Base-by-base conservation (phyloP, 768 basidiomycete genomes). In the Termitomyces sp. region DNA sequence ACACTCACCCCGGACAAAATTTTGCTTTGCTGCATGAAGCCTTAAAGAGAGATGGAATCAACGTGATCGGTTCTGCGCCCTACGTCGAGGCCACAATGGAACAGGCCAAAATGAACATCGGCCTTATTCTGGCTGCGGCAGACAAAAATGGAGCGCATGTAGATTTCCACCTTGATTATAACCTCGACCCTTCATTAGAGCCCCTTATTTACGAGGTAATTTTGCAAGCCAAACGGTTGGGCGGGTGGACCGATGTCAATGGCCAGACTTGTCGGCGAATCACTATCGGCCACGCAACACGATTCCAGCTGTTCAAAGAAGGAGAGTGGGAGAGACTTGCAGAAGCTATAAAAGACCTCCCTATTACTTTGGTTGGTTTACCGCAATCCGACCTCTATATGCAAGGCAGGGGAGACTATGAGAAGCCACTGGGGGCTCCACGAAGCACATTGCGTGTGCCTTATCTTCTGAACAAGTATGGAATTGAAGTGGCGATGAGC, bases 81-180 rank as follows among this genome's bases (percentile, higher is more conserved):
- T 86, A 85, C 67, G 81, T 85, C 29, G 85, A 88, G 62, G 76
- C 75, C 40, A 78, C 73, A 13, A 53, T 63, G 32, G 66, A 69
- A 20, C 76, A 78, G 52, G 77, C 81, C 16, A 76, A 77, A 62
- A 66, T 65, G 65, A 87, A 86, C 63, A 80, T 86, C 31, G 66
- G 66, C 22, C 73, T 79, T 57, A 67, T 85, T 43, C 70, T 86
- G 63, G 70, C 78, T 33, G 70, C 81, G 49, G 80, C 82, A 10
- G 60, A 66, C 45, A 63, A 63, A 39, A 65, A 65, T 40, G 61
- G 61, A 18, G 66, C 78, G 20, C 77, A 81, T 57, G 74, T 77
- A 40, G 85, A 86, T 64, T 86, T 86, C 63, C 85, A 88, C 66
- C 76, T 87, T 29, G 84, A 86, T 69, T 86, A 84, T 67, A 85